These are phyloP conservation scores for Ophiocordyceps robertsii DNA, from an alignment of 2,329 filamentous ascomycete species.

Conservation along the genomic window DNA sequence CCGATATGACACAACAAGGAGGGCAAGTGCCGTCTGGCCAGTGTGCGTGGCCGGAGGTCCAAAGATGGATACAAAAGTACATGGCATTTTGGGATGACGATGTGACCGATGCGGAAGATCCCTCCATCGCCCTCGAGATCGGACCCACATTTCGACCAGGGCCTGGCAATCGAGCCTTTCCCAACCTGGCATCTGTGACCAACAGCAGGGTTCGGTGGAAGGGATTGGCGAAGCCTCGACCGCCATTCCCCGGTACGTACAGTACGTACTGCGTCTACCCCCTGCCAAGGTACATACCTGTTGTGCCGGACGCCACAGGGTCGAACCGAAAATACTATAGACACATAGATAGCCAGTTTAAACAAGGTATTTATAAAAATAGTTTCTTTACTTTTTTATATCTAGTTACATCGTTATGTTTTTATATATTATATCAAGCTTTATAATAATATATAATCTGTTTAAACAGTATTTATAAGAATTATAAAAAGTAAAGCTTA, in stretches of 20 bases:
- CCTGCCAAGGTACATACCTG: too few relatives aligned
- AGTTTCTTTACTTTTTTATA: too few relatives aligned
- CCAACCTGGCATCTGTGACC: neutral
- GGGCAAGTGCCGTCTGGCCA: neutral
- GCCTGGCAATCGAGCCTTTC: neutral
- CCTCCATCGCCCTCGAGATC: slow-evolving; percentile 10
- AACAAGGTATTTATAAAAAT: too few relatives aligned
- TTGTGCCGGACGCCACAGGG: too few relatives aligned
- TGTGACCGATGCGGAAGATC: slow-evolving; percentile 10
- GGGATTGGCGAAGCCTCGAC: neutral
- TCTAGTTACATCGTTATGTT: too few relatives aligned
- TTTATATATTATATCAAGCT: too few relatives aligned
- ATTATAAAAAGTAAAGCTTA: too few relatives aligned
- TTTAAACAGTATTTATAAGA: too few relatives aligned
- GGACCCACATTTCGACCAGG: slow-evolving; percentile 5
- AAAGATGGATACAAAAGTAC: neutral
- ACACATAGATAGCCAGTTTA: too few relatives aligned
- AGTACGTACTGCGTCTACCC: neutral
- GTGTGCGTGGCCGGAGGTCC: neutral
- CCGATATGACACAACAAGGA: neutral
- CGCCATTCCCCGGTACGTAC: neutral
- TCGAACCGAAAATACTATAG: too few relatives aligned
- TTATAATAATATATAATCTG: too few relatives aligned
- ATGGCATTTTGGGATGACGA: slow-evolving; percentile 1
- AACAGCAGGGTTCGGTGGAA: neutral